Conservation (phyloP, 257 asterid species). For the Solanum chilense region DNA sequence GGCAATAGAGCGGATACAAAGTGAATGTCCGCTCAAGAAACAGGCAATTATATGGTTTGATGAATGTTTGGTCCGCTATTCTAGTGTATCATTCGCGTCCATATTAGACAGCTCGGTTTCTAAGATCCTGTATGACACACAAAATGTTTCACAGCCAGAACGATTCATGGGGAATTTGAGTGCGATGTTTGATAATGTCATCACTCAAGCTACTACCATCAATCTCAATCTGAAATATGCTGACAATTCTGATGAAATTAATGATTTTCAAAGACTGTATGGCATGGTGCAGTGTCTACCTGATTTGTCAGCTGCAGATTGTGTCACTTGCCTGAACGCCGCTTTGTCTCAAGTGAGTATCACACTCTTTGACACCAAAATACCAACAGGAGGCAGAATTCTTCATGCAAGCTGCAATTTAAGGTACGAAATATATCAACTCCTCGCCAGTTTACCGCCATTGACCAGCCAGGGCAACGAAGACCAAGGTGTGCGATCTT, state of each 20-base stretch:
- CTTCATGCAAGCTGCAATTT: background rate
- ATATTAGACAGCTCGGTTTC: background rate
- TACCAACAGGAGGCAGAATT: no score
- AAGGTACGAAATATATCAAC: background rate
- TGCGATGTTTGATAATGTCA: background rate
- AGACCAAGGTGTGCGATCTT: background rate
- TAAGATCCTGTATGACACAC: no score
- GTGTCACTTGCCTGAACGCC: background rate
- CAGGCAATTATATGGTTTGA: background rate
- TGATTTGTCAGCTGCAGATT: background rate
- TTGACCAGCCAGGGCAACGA: background rate
- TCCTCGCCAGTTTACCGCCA: background rate
- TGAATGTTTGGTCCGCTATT: background rate
- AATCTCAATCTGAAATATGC: background rate
- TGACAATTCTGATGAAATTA: background rate
- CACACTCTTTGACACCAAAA: no score
- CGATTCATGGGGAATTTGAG: background rate
- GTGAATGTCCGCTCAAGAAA: background rate
- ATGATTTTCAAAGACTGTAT: background rate
- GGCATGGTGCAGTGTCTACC: slow-evolving; percentile 1
- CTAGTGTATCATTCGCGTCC: background rate
- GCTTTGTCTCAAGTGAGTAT: background rate
- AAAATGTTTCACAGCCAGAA: background rate
- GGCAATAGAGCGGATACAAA: background rate
- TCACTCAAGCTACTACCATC: background rate